A percentile compares a stretch with the other conserved stretches of the same genome.
Evolutionary conservation across 2,329 filamentous ascomycete genomes (phyloP).

Genomic region (Trichoderma sp.): DNA sequence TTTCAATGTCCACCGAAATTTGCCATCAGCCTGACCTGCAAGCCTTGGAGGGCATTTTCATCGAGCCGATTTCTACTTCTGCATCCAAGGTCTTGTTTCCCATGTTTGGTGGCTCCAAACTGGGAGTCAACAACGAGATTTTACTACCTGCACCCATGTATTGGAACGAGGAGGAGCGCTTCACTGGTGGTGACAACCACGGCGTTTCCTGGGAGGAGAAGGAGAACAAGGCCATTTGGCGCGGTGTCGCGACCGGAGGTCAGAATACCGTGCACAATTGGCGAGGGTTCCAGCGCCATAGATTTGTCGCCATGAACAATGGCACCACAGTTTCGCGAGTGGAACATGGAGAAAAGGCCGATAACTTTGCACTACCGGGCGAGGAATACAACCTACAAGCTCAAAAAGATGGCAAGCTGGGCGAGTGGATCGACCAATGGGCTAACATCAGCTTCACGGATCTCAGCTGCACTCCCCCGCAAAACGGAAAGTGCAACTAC

Average conservation of each 20-base stretch:
- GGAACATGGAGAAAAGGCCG: conserved; percentile 43
- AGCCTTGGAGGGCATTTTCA: conserved; percentile 62
- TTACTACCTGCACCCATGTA: conserved; percentile 68
- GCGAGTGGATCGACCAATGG: conserved; percentile 49
- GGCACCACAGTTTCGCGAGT: conserved; percentile 53
- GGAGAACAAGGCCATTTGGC: conserved; percentile 55
- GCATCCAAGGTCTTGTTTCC: conserved; percentile 59
- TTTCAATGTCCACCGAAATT: conserved; percentile 57
- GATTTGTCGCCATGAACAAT: conserved; percentile 72
- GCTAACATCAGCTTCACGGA: conserved; percentile 53
- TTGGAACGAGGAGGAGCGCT: conserved; percentile 61
- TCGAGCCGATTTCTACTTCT: conserved; percentile 55
- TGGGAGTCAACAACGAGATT: conserved; percentile 68
- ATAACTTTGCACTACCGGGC: conserved; percentile 55
- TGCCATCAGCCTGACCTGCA: conserved; percentile 65
- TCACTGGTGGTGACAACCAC: conserved; percentile 54
- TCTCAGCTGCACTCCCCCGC: conserved; percentile 47
- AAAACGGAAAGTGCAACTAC: conserved; percentile 45
- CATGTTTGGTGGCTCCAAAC: conserved; percentile 67
- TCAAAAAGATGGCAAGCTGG: conserved; percentile 43
- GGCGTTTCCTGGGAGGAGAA: conserved; percentile 59
- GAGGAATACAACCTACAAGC: conserved; percentile 47
- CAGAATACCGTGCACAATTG: conserved; percentile 59
- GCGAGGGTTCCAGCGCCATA: conserved; percentile 71
- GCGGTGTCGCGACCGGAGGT: conserved; percentile 65